Base-by-base conservation (phyloP, 495 filamentous ascomycete species). In the Echria macrotheca region DNA sequence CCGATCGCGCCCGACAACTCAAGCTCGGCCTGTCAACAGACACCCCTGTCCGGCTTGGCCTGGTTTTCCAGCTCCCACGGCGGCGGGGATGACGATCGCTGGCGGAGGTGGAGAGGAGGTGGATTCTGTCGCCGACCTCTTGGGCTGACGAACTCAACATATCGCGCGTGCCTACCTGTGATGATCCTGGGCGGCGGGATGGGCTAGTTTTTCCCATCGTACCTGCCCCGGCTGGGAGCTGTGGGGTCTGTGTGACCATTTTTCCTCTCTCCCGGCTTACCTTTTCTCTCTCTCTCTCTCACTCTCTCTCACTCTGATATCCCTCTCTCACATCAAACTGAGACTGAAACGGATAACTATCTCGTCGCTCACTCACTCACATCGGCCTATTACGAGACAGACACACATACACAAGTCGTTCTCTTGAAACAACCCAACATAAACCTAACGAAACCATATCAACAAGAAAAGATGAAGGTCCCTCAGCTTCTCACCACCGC, bases 381-480 rank as follows among this genome's bases (percentile, higher is more conserved):
- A 22, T 9, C 36, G n/a, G n/a, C n/a, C n/a, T n/a, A n/a, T n/a
- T n/a, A n/a, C n/a, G n/a, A n/a, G n/a, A n/a, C n/a, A n/a, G n/a
- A n/a, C n/a, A n/a, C n/a, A n/a, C n/a, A n/a, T n/a, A n/a, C n/a
- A n/a, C n/a, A n/a, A n/a, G n/a, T n/a, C n/a, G n/a, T n/a, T n/a
- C n/a, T n/a, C n/a, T n/a, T n/a, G n/a, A n/a, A n/a, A n/a, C n/a
- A n/a, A n/a, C n/a, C n/a, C n/a, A n/a, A n/a, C n/a, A n/a, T n/a
- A n/a, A n/a, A n/a, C n/a, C n/a, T n/a, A n/a, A n/a, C n/a, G n/a
- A n/a, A n/a, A 37, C 35, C 17, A 37, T 14, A 37, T 37, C 17
- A 37, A 17, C 35, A 15, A 37, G n/a, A 37, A 14, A 41, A 22
- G 21, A 57, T 57, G 54, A 49, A 47, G 50, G 46, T 49, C 55